Evolutionary conservation across 2,329 filamentous ascomycete genomes (phyloP).

Genomic region (Stagonosporopsis vannaccii): DNA sequence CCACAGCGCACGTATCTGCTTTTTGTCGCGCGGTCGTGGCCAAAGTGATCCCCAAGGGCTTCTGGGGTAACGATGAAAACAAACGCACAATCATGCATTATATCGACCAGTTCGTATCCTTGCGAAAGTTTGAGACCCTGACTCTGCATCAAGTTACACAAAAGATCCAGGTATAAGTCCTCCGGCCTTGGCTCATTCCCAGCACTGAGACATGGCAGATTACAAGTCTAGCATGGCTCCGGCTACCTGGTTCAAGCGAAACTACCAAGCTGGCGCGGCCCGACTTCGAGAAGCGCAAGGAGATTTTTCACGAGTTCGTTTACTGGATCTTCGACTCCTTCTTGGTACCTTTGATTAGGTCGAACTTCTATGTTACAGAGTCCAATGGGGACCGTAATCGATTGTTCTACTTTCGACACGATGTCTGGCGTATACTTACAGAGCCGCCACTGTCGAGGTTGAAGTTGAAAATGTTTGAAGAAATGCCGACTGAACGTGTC

Average conservation of each 20-base stretch:
- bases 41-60: slow-evolving; percentile 74
- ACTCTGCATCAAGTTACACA: slow-evolving; percentile 80
- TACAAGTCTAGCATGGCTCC: slow-evolving; percentile 75
- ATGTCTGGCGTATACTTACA: slow-evolving; percentile 81
- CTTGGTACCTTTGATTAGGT: slow-evolving; percentile 82
- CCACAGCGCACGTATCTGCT: slow-evolving; percentile 74
- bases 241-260: slow-evolving; percentile 56
- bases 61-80: slow-evolving; percentile 78
- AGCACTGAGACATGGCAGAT: slow-evolving; percentile 59
- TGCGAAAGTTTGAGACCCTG: slow-evolving; percentile 82
- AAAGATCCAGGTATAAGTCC: slow-evolving; percentile 69
- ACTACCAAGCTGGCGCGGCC: slow-evolving; percentile 69
- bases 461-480: slow-evolving; percentile 78
- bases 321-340: slow-evolving; percentile 95
- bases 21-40: slow-evolving; percentile 82
- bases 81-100: slow-evolving; percentile 66
- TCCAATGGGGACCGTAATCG: slow-evolving; percentile 80
- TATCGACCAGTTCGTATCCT: slow-evolving; percentile 77
- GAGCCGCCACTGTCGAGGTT: slow-evolving; percentile 74
- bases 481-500: slow-evolving; percentile 68
- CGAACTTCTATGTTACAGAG: slow-evolving; percentile 94
- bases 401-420: slow-evolving; percentile 93
- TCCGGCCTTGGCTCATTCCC: slow-evolving; percentile 12
- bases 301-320: slow-evolving; percentile 83
- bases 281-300: slow-evolving; percentile 76